Evolutionary conservation across 768 basidiomycete genomes (phyloP).

Genomic region (Pisolithus marmoratus): DNA sequence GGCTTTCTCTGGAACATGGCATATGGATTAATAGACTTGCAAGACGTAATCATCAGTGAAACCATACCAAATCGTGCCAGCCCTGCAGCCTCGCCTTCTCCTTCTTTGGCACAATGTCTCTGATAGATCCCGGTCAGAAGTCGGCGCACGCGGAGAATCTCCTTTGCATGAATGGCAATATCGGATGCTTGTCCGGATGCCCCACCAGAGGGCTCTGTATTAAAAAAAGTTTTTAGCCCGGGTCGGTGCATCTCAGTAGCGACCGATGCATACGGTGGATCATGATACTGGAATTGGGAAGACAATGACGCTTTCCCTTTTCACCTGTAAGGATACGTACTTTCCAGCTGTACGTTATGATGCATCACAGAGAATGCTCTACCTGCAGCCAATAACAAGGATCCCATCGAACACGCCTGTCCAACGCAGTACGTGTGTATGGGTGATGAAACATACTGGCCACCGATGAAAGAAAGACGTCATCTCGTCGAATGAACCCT

Average conservation of each 20-base stretch:
- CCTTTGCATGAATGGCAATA: slow-evolving; percentile 96
- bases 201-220: slow-evolving; percentile 89
- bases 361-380: slow-evolving; percentile 10
- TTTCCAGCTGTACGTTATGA: slow-evolving; percentile 10
- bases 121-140: slow-evolving; percentile 86
- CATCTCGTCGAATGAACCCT: slow-evolving; percentile 8
- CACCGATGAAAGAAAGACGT: slow-evolving; percentile 11
- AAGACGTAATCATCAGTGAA: slow-evolving; percentile 10
- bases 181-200: slow-evolving; percentile 94
- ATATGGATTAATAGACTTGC: slow-evolving; percentile 14
- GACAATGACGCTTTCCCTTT: slow-evolving; percentile 83
- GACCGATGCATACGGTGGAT: slow-evolving; percentile 76
- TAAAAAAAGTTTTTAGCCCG: slow-evolving; percentile 5
- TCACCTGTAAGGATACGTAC: slow-evolving; percentile 42
- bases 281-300: slow-evolving; percentile 96
- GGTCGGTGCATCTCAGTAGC: background rate
- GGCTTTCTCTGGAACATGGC: slow-evolving; percentile 57
- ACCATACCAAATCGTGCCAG: slow-evolving; percentile 72
- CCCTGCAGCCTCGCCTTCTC: slow-evolving; percentile 59
- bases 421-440: slow-evolving; percentile 97
- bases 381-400: slow-evolving; percentile 83
- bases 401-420: slow-evolving; percentile 95
- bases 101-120: slow-evolving; percentile 67
- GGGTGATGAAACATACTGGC: slow-evolving; percentile 84
- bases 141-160: slow-evolving; percentile 86